Conservation (phyloP, 805 yeast species). For the Teunomyces cretensis region DNA sequence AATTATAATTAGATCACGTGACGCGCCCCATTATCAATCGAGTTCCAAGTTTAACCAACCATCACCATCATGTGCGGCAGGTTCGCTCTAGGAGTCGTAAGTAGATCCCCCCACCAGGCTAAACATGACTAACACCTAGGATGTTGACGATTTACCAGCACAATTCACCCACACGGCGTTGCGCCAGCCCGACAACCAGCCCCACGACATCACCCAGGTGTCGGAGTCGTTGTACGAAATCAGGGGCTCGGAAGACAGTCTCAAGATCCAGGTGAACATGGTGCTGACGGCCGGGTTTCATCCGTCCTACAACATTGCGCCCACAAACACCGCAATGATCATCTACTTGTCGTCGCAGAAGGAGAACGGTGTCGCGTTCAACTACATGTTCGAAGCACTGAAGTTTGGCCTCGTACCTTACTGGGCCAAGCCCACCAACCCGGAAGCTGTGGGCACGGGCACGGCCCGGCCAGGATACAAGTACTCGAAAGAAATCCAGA, state of each 20-base stretch:
- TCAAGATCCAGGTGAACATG: background rate
- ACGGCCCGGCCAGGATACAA: slow-evolving; percentile 15
- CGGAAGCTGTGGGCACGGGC: slow-evolving; percentile 20
- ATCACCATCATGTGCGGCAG: slow-evolving; percentile 58
- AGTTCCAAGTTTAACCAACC: background rate
- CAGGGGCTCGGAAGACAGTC: slow-evolving; percentile 7
- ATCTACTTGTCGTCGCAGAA: slow-evolving; percentile 15
- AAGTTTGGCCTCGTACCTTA: slow-evolving; percentile 78
- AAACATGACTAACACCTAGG: slow-evolving; percentile 14
- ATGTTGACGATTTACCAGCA: slow-evolving; percentile 25
- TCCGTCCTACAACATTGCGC: slow-evolving; percentile 60
- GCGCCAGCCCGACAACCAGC: background rate
- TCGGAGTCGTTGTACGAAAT: slow-evolving; percentile 7
- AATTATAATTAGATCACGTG: background rate
- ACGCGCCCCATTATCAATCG: background rate
- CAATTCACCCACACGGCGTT: slow-evolving; percentile 25
- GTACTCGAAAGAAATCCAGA: slow-evolving; percentile 32
- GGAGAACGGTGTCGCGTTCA: slow-evolving; percentile 4
- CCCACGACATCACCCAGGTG: background rate
- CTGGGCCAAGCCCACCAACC: slow-evolving; percentile 54
- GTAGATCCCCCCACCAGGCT: slow-evolving; percentile 12
- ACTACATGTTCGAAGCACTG: slow-evolving; percentile 51
- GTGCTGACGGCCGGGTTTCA: slow-evolving; percentile 13
- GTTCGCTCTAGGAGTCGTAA: slow-evolving; percentile 48
- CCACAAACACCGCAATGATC: slow-evolving; percentile 53